Conservation (phyloP, 805 yeast genomes). For the Teunomyces lycoperdinae region DNA sequence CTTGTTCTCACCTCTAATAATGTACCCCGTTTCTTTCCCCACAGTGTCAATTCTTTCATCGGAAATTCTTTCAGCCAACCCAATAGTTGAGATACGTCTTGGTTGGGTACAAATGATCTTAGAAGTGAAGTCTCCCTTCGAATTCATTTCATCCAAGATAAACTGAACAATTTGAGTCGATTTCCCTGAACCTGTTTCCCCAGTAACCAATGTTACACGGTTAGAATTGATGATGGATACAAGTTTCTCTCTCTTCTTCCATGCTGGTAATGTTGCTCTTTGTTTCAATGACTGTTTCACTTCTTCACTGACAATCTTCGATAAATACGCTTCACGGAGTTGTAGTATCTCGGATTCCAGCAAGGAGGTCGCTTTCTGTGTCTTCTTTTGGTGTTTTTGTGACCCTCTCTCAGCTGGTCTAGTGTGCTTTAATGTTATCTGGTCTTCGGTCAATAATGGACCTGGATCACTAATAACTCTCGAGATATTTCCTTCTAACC, state of each 20-base stretch:
- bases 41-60: conserved; percentile 66
- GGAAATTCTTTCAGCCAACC: conserved; percentile 88
- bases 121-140: conserved; percentile 47
- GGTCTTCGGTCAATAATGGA: conserved; percentile 37
- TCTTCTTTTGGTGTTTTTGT: neutral
- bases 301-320: conserved; percentile 12
- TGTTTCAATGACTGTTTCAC: conserved; percentile 35
- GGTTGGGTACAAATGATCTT: conserved; percentile 90
- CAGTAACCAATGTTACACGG: conserved; percentile 77
- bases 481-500: conserved; percentile 65
- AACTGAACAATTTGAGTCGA: conserved; percentile 94
- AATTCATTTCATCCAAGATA: conserved; percentile 63
- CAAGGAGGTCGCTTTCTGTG: neutral
- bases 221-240: conserved; percentile 54
- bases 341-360: conserved; percentile 4
- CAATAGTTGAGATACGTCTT: conserved; percentile 91
- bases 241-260: conserved; percentile 61
- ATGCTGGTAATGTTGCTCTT: conserved; percentile 76
- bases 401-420: neutral
- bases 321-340: neutral
- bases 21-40: conserved; percentile 83
- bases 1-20: conserved; percentile 86
- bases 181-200: conserved; percentile 98
- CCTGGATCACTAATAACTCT: conserved; percentile 73
- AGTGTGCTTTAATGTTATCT: conserved; percentile 7